Evolutionary conservation across 768 basidiomycete species (phyloP).

Genomic region (Gymnopilus junonius): DNA sequence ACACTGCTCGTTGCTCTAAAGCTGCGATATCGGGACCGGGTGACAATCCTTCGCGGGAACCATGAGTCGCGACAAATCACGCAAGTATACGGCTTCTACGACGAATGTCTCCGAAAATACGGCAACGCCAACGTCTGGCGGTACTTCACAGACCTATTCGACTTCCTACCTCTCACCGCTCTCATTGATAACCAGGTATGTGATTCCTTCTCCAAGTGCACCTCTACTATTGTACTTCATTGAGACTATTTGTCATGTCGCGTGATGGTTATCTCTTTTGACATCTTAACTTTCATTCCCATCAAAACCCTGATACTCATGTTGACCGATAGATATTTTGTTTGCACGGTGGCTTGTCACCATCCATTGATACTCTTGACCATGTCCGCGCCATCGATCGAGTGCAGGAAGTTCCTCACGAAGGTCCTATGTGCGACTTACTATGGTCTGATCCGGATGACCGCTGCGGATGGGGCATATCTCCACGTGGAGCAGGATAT

Average conservation of each 20-base stretch:
- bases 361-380: conserved; percentile 99
- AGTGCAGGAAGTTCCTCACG: conserved; percentile 98
- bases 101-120: conserved; percentile 99
- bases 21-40: conserved; percentile 96
- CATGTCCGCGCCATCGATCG: conserved; percentile 99
- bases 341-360: conserved; percentile 95
- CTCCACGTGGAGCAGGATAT: conserved; percentile 97
- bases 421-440: conserved; percentile 99
- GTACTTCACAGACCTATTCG: conserved; percentile 98
- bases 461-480: conserved; percentile 99
- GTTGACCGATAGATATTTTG: conserved; percentile 86
- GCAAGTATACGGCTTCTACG: conserved; percentile 99
- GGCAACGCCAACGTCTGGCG: conserved; percentile 99
- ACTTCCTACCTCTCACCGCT: conserved; percentile 95
- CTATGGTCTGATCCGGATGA: conserved; percentile 99
- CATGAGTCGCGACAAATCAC: conserved; percentile 99
- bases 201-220: conserved; percentile 23
- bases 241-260: conserved; percentile 14
- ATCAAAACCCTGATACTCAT: conserved; percentile 4
- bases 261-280: conserved; percentile 20
- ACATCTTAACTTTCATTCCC: conserved; percentile 1
- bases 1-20: conserved; percentile 97
- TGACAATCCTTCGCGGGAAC: conserved; percentile 97
- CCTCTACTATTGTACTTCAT: conserved; percentile 3
- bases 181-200: conserved; percentile 99